These are phyloP conservation scores for Penicillium aurantiogriseum DNA, from an alignment of 2,329 filamentous ascomycete species.

Conservation along the genomic window DNA sequence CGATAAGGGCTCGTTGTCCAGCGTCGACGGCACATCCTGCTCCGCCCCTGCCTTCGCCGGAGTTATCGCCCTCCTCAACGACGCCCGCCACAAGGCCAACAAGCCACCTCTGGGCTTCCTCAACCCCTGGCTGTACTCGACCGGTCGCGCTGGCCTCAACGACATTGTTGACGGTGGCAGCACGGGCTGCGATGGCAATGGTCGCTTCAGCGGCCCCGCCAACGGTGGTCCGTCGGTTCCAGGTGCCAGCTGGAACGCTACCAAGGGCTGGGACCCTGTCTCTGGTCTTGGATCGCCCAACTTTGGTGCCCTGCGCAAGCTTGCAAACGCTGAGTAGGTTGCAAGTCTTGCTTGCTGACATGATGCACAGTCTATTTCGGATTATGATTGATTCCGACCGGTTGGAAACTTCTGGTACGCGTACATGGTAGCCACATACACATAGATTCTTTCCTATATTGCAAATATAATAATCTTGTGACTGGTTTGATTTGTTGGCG, in stretches of 20 bases:
- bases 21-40: conserved; percentile 46
- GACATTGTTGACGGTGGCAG: conserved; percentile 51
- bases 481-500: neutral
- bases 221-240: conserved; percentile 44
- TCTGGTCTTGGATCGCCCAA: conserved; percentile 32
- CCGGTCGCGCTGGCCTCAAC: conserved; percentile 44
- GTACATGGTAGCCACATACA: neutral
- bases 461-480: conserved; percentile 8
- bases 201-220: conserved; percentile 42
- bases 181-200: conserved; percentile 46
- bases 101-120: conserved; percentile 56
- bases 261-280: conserved; percentile 41
- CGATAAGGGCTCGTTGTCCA: conserved; percentile 27
- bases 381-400: neutral
- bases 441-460: conserved; percentile 8
- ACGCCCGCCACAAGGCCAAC: conserved; percentile 54
- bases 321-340: conserved; percentile 1
- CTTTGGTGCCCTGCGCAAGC: conserved; percentile 4
- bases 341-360: neutral
- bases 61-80: conserved; percentile 62
- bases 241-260: conserved; percentile 52
- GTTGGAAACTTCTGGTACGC: neutral
- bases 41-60: conserved; percentile 59
- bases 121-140: conserved; percentile 60
- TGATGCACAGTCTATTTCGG: neutral